These are phyloP conservation scores for Butyriboletus loyo DNA, from an alignment of 768 basidiomycete species.

Conservation along the genomic window DNA sequence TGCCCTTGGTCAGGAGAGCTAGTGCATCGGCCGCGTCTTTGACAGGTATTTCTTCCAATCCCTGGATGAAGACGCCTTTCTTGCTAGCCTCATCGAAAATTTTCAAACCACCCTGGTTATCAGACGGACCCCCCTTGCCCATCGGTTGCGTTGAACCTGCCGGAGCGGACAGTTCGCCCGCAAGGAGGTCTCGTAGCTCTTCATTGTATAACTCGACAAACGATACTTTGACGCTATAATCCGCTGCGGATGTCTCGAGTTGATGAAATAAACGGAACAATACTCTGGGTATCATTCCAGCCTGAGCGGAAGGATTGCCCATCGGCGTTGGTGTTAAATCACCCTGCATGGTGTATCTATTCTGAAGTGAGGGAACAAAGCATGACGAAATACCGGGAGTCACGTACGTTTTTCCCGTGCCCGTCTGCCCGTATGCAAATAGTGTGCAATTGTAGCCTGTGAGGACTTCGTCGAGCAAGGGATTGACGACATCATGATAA, in stretches of 20 bases:
- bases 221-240: slow-evolving; percentile 92
- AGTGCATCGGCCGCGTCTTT: slow-evolving; percentile 82
- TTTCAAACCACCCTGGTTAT: slow-evolving; percentile 63
- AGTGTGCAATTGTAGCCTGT: slow-evolving; percentile 96
- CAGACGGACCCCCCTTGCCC: slow-evolving; percentile 57
- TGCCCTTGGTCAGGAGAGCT: slow-evolving; percentile 82
- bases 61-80: slow-evolving; percentile 90
- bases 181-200: slow-evolving; percentile 91
- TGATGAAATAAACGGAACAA: slow-evolving; percentile 89
- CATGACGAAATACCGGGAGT: background rate
- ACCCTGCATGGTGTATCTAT: slow-evolving; percentile 95
- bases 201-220: slow-evolving; percentile 98
- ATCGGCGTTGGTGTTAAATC: slow-evolving; percentile 79
- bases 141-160: slow-evolving; percentile 70
- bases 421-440: slow-evolving; percentile 98
- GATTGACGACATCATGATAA: slow-evolving; percentile 89
- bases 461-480: slow-evolving; percentile 92
- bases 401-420: slow-evolving; percentile 95
- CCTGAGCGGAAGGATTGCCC: slow-evolving; percentile 83
- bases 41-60: slow-evolving; percentile 86
- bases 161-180: slow-evolving; percentile 71
- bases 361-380: slow-evolving; percentile 9
- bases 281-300: slow-evolving; percentile 94
- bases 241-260: slow-evolving; percentile 70
- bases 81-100: slow-evolving; percentile 92